Percentiles rank a stretch among this genome's conserved stretches.
These are phyloP conservation scores for Opeltia flavorubescens DNA, from an alignment of 495 filamentous ascomycete species.

Conservation along the genomic window DNA sequence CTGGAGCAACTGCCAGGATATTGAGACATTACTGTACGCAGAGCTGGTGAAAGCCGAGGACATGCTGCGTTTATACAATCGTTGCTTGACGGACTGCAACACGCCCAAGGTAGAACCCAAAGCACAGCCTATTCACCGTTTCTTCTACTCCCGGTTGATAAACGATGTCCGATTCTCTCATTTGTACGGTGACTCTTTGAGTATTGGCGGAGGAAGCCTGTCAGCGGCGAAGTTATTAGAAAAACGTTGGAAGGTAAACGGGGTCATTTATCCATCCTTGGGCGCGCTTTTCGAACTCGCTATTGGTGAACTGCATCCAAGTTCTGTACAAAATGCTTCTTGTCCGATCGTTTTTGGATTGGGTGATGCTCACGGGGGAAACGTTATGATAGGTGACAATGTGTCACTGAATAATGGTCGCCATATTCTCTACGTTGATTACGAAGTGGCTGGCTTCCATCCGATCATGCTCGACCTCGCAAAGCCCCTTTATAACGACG, in stretches of 20 bases:
- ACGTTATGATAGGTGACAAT: slow-evolving; percentile 1
- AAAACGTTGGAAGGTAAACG: not conserved
- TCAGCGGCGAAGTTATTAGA: not conserved
- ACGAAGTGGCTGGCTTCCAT: slow-evolving; percentile 10
- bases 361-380: slow-evolving; percentile 8
- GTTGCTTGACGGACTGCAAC: not conserved
- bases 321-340: not conserved
- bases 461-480: slow-evolving; percentile 8
- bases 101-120: not conserved
- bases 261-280: not conserved
- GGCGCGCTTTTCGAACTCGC: not conserved
- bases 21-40: not conserved
- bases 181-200: not conserved
- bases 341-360: slow-evolving; percentile 1
- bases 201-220: not conserved
- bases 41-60: slow-evolving; percentile 1
- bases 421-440: slow-evolving; percentile 7
- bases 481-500: slow-evolving; percentile 10
- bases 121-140: not conserved
- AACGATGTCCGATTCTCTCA: not conserved
- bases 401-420: not conserved
- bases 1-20: not conserved
- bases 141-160: not conserved
- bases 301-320: not conserved
- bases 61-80: not conserved